Base-by-base conservation (phyloP, 1,284 basidiomycete genomes). In the Cerioporus squamosus region DNA sequence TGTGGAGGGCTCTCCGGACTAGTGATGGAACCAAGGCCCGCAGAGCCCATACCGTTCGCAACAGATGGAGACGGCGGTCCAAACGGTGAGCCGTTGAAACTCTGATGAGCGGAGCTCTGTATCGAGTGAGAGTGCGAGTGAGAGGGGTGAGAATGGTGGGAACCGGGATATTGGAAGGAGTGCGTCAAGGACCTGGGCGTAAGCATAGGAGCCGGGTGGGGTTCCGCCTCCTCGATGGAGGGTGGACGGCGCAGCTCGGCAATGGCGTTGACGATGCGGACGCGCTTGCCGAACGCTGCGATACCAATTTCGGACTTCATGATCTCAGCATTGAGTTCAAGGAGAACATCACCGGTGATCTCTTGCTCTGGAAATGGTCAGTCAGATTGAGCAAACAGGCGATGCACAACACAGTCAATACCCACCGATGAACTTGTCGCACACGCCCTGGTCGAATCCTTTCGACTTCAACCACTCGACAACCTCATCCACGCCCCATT, bases 241-340 rank as follows among this genome's bases (percentile, higher is more conserved):
- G 84, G 81, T 0, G 91, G 90, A 2, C 86, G 83, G 24, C 88
- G 86, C 2, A 99, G 85, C 65, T 99, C 97, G 22, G 86, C 78
- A 70, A 99, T 98, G n/a, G 93, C 95, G 67, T 97, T 95, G 33
- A 93, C 90, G 55, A 99, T 95, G 52, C 95, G 88, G 72, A 94
- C 85, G 17, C 97, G 93, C 73, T 97, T 97, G 22, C 97, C 97
- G 67, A 97, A 98, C 2, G 95, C 94, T 62, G 85, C 79, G 63
- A 99, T 94, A 47, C 97, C 97, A 60, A 99, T 92, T 77, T 99
- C 97, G n/a, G 77, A 80, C 77, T 98, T 98, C 68, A 99, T 87
- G 18, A 97, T 81, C 67, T 91, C 91, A 50, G 90, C 87, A 67
- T 98, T 95, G 64, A 99, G 90, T 67, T 98, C 96, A 55, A 99